Evolutionary conservation across 176 grass and related monocot genomes (phyloP), one percentile per base, ranked within the genome.

Genomic region (Bothriochloa decipiens): DNA sequence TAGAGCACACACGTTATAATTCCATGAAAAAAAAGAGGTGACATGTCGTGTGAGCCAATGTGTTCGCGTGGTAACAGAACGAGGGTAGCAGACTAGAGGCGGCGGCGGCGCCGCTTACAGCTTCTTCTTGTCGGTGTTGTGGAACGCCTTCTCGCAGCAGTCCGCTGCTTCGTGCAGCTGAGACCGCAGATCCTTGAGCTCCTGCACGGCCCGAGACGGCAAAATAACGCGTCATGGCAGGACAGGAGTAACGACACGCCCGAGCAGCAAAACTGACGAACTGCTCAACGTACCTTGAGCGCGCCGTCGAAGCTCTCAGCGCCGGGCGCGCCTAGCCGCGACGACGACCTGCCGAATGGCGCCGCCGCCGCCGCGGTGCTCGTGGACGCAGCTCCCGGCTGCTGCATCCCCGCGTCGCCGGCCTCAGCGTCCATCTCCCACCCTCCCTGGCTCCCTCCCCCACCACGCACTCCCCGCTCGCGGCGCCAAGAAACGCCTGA

Each of bases 121-220:
- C 68, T 79, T 84, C 70, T 90, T 95, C 77, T 87, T 81, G 70
- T 90, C 83, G 32, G 87, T 86, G 63, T 49, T 74, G 22, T 81
- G 86, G 87, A 95, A 98, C 65, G 93, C 87, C 75, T 85, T 83
- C 89, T 93, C 89, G 80, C 93, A 95, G 82, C 90, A 93, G 74
- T 93, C 83, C 49, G 96, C 93, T 2, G 91, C 93, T 71, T 91
- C 74, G 77, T 98, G 87, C 62, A 98, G 91, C 81, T 95, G 96
- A 3, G 73, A 90, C 37, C 86, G 76, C 87, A 98, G 87, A 55
- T 95, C 96, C 87, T 98, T 91, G 76, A 95, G 76, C 82, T 98
- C 96, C 93, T 98, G 77, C 68, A 70, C 79, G 3, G 5, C 1
- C 62, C 62, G 29, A 7, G 26, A 65, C 62, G 26, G 62, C 41